phyloP scores from a whole-genome alignment of 441 rosid species.

The Gossypium trilobum region DNA sequence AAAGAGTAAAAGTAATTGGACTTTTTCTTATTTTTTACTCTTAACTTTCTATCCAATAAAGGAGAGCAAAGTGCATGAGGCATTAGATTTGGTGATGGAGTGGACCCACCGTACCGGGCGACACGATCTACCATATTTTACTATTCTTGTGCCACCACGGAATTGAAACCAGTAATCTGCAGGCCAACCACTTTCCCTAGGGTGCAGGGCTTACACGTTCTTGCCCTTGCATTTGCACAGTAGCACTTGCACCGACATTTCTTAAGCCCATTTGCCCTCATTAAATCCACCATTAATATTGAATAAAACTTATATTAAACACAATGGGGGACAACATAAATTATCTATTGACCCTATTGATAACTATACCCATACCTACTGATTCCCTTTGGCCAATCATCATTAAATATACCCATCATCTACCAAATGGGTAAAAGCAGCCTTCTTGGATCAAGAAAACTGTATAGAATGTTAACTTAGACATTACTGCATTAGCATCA shows the following conservation, averaged over 20 bases:
- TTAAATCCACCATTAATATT: neutral
- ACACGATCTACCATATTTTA: neutral
- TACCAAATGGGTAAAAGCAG: neutral
- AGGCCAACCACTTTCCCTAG: neutral
- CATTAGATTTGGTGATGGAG: neutral
- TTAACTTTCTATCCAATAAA: neutral
- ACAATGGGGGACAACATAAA: too few relatives aligned
- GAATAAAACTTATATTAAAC: too few relatives aligned
- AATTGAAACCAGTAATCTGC: neutral
- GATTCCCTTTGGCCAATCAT: neutral
- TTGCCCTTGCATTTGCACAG: neutral
- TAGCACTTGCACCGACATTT: neutral
- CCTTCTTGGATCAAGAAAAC: neutral
- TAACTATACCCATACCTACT: too few relatives aligned
- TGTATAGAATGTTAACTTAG: too few relatives aligned
- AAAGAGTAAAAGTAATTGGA: neutral
- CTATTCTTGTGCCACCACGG: neutral
- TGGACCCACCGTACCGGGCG: neutral
- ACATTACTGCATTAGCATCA: neutral
- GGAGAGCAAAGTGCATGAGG: neutral
- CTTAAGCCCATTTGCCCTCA: neutral
- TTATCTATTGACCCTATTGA: too few relatives aligned
- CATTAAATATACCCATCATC: neutral
- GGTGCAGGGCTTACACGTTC: neutral
- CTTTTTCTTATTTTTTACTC: too few relatives aligned